Conservation (phyloP, 228 moss, liverwort and hornwort genomes). For the Sphagnum fallax region DNA sequence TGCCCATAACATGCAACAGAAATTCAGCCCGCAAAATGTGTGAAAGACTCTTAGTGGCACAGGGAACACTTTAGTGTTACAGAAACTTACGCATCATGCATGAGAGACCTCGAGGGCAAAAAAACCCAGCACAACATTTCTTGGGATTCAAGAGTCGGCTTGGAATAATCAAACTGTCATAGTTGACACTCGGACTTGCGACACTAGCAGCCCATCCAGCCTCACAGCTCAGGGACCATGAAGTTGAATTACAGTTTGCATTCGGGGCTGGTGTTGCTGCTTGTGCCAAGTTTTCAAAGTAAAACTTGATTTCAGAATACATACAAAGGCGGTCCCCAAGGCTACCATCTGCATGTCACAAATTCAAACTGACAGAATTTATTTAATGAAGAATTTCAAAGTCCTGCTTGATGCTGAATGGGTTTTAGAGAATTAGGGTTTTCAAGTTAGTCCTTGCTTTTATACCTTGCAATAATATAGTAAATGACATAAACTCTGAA, state of each 20-base stretch:
- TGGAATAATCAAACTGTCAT: slow-evolving; percentile 22
- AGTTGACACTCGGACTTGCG: slow-evolving; percentile 5
- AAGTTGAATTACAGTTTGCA: slow-evolving; percentile 60
- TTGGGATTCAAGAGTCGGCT: slow-evolving; percentile 33
- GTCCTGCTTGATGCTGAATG: not conserved
- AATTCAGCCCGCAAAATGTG: too few species aligned
- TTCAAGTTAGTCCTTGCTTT: too few species aligned
- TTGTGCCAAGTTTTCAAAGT: slow-evolving; percentile 40
- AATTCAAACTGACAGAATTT: not conserved
- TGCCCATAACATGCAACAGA: too few species aligned
- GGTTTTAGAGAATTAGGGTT: too few species aligned
- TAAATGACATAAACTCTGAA: not conserved
- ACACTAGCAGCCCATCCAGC: slow-evolving; percentile 73
- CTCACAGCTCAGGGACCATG: slow-evolving; percentile 71
- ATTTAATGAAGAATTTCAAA: not conserved
- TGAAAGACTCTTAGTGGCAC: too few species aligned
- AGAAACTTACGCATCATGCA: slow-evolving; percentile 89
- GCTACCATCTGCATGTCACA: slow-evolving; percentile 35
- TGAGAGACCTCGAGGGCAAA: slow-evolving; percentile 89
- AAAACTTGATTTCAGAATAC: slow-evolving; percentile 47
- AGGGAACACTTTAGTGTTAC: not conserved
- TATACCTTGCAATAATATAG: too few species aligned
- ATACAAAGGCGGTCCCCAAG: slow-evolving; percentile 52
- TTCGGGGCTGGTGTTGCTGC: slow-evolving; percentile 51
- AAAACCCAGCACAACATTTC: slow-evolving; percentile 80